Base-by-base conservation (phyloP, 768 basidiomycete species). In the Udeniomyces megalosporus region DNA sequence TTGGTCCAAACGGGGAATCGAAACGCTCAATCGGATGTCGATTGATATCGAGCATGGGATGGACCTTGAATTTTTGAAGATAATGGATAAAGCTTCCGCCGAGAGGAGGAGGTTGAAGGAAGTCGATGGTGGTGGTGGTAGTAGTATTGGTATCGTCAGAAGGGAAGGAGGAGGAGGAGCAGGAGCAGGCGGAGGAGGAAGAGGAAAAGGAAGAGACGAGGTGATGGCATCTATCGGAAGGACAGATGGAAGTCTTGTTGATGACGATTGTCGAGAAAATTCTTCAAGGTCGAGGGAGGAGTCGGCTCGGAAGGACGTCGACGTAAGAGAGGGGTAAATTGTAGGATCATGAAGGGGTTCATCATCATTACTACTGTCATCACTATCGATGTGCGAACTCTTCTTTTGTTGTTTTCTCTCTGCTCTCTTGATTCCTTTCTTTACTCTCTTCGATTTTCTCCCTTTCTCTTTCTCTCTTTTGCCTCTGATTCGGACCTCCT, bases 1-100 rank as follows among this genome's bases (percentile, higher is more conserved):
- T 35, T 63, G 62, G 62, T 38, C 34, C 4, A n/a, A 22, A 3
- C 15, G 50, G 24, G 62, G 62, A 24, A 51, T 63, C 38, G 49
- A 46, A 15, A 49, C 34, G 22, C 47, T 56, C 8, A 4, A 28
- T 1, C 26, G 26, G 46, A 47, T 62, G 54, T 29, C 26, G 22
- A 55, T 62, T 46, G 34, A 32, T 14, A 31, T 63, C 11, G 47
- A 44, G 10, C 55, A 57, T 34, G 48, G 47, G 15, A 52, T 63
- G 56, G 49, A 56, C 10, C 11, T 58, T 10, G 35, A 14, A 5
- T 63, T 63, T 26, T 20, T 63, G 10, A 45, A 47, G 14, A 24
- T 10, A 17, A 58, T 47, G 35, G 45, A 52, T 26, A 26, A 52
- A 31, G 50, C 17, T 15, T 6, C 28, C 7, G 50, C 17, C 5